Conservation (phyloP, 2,329 filamentous ascomycete species). For the Blastomyces gilchristii region DNA sequence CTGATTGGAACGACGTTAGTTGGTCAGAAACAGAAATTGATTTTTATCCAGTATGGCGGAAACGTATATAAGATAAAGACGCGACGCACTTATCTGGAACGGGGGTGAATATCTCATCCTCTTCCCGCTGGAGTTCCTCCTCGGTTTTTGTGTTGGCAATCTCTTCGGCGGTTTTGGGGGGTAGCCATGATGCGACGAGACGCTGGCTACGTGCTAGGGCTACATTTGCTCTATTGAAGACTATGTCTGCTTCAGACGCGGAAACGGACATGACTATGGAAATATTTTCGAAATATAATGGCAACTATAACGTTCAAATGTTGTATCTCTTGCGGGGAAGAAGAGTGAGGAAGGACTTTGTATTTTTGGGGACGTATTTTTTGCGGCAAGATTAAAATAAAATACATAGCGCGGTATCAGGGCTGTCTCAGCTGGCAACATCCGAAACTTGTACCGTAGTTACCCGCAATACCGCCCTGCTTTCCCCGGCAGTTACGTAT, state of each 20-base stretch:
- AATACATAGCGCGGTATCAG: slow-evolving; percentile 4
- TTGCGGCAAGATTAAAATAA: background rate
- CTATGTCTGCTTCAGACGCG: slow-evolving; percentile 42
- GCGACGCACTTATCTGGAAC: slow-evolving; percentile 44
- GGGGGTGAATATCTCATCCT: slow-evolving; percentile 45
- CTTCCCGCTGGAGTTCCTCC: slow-evolving; percentile 41
- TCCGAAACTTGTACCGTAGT: background rate
- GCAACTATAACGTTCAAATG: background rate
- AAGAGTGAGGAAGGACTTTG: too few relatives aligned
- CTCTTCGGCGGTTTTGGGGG: slow-evolving; percentile 35
- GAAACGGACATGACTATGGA: slow-evolving; percentile 24
- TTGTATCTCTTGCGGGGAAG: background rate
- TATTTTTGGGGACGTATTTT: background rate
- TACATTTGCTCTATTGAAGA: slow-evolving; percentile 46
- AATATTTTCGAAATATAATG: background rate
- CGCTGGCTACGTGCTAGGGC: slow-evolving; percentile 45
- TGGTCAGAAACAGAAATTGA: background rate
- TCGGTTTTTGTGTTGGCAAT: slow-evolving; percentile 31
- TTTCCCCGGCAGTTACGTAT: too few relatives aligned
- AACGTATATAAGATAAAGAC: background rate
- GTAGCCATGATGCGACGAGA: slow-evolving; percentile 48
- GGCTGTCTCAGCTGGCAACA: background rate
- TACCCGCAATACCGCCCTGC: background rate
- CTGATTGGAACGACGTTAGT: too few relatives aligned
- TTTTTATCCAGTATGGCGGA: background rate